Evolutionary conservation across 2,329 filamentous ascomycete genomes (phyloP).

Genomic region (Sarocladiaceae sp.): DNA sequence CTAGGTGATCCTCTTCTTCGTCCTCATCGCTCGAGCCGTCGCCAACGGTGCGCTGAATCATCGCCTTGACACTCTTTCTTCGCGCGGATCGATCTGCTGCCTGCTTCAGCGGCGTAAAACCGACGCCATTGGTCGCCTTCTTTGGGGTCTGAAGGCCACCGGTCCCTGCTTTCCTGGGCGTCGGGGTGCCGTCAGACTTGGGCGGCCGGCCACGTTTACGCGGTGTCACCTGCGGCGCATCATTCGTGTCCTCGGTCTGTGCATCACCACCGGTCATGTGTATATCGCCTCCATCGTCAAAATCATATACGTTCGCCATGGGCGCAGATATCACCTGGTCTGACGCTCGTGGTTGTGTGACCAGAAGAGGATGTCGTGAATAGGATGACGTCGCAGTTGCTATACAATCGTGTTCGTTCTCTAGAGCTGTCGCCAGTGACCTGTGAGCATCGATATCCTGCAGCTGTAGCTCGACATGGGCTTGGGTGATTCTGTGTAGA

Average conservation of each 20-base stretch:
- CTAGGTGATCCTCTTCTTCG: constrained; percentile 61
- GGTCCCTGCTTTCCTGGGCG: constrained; percentile 29
- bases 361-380: too few relatives aligned
- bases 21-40: constrained; percentile 64
- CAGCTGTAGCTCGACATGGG: too few relatives aligned
- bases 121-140: constrained; percentile 25
- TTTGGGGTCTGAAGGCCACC: constrained; percentile 32
- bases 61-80: constrained; percentile 71
- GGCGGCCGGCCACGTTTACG: constrained; percentile 26
- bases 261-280: constrained; percentile 9
- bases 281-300: neutral
- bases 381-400: too few relatives aligned
- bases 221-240: constrained; percentile 24
- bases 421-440: too few relatives aligned
- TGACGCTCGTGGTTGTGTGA: too few relatives aligned
- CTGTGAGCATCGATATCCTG: too few relatives aligned
- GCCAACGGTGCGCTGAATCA: constrained; percentile 66
- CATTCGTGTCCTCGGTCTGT: constrained; percentile 18
- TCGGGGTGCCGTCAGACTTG: constrained; percentile 25
- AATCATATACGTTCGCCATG: constrained; percentile 1
- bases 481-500: too few relatives aligned
- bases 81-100: constrained; percentile 74
- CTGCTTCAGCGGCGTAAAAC: constrained; percentile 55
- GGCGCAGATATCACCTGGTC: too few relatives aligned
- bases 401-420: too few relatives aligned